These are phyloP conservation scores for Colletotrichum navitas DNA, from an alignment of 2,329 filamentous ascomycete genomes.

Conservation along the genomic window DNA sequence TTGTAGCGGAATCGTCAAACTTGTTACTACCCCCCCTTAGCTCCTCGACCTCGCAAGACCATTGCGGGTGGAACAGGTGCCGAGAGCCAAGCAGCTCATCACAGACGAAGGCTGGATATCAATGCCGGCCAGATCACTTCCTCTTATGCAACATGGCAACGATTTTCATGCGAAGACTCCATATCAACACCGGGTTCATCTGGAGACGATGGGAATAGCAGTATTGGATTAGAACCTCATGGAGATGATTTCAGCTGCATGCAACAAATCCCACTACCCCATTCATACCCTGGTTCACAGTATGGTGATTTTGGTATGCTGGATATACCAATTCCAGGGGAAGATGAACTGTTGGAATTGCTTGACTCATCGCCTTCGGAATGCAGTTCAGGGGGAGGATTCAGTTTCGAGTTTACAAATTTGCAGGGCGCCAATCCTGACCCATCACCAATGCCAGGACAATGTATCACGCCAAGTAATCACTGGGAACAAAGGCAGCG, in stretches of 20 bases:
- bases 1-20: slow-evolving; percentile 31
- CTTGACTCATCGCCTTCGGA: slow-evolving; percentile 30
- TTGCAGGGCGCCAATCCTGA: neutral
- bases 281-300: neutral
- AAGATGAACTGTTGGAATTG: slow-evolving; percentile 31
- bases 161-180: slow-evolving; percentile 4
- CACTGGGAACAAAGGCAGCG: neutral
- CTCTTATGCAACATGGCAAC: slow-evolving; percentile 18
- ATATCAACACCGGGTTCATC: slow-evolving; percentile 23
- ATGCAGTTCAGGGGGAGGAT: slow-evolving; percentile 9
- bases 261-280: slow-evolving; percentile 10
- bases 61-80: slow-evolving; percentile 8
- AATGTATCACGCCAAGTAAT: neutral
- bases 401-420: slow-evolving; percentile 21
- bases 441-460: neutral
- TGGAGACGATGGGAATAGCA: neutral
- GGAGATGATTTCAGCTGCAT: slow-evolving; percentile 14
- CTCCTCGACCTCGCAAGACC: slow-evolving; percentile 21
- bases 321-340: slow-evolving; percentile 26
- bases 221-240: neutral
- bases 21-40: slow-evolving; percentile 32
- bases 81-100: neutral
- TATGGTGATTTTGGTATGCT: neutral
- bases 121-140: slow-evolving; percentile 14
- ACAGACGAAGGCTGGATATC: slow-evolving; percentile 2